Percentiles rank a stretch among this genome's conserved stretches.
Conservation (phyloP, 441 rosid genomes). For the Pelargonium australe region DNA sequence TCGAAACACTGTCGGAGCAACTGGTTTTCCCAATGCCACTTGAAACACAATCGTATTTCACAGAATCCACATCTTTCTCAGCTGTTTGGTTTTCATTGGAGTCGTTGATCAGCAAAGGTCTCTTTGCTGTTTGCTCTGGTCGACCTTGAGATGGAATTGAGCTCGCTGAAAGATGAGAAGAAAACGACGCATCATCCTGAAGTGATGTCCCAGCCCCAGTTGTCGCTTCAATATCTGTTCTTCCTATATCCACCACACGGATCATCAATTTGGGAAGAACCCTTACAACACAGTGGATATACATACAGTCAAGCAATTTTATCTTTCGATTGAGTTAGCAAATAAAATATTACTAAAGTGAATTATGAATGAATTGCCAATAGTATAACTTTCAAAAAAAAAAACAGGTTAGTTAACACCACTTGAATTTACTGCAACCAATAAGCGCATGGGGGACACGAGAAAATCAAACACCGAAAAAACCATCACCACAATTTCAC, state of each 20-base stretch:
- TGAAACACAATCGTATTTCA: no score
- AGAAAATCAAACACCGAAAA: no score
- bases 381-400: no score
- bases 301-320: slow-evolving; percentile 11
- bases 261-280: slow-evolving; percentile 11
- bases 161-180: slow-evolving; percentile 24
- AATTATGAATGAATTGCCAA: no score
- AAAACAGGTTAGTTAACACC: no score
- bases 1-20: slow-evolving; percentile 29
- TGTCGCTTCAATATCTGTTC: slow-evolving; percentile 14
- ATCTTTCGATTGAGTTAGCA: background rate
- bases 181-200: slow-evolving; percentile 12
- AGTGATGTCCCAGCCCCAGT: slow-evolving; percentile 7
- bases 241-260: slow-evolving; percentile 15
- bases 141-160: slow-evolving; percentile 9
- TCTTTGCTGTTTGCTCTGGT: slow-evolving; percentile 5
- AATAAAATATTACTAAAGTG: no score
- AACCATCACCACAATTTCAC: no score
- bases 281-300: slow-evolving; percentile 17
- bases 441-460: no score
- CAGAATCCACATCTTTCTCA: background rate
- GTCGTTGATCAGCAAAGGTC: slow-evolving; percentile 14
- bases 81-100: slow-evolving; percentile 6
- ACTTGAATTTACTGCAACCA: no score
- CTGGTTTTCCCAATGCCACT: background rate